Percentiles rank a stretch among this genome's conserved stretches.
Evolutionary conservation across 345 rosid species (phyloP).

Genomic region (Lepidium sativum): DNA sequence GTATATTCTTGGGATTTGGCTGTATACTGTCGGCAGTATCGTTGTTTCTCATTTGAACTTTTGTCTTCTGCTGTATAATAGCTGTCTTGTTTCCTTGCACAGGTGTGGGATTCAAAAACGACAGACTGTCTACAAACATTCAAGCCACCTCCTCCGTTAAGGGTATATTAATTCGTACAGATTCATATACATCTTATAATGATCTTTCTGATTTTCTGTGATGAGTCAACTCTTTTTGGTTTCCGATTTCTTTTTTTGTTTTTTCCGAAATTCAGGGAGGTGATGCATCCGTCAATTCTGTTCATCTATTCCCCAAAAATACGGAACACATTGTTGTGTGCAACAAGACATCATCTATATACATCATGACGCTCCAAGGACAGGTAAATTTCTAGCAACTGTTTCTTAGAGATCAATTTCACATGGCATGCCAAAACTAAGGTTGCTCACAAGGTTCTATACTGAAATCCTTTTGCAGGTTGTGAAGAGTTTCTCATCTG

Average conservation of each 20-base stretch:
- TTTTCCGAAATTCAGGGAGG: slow-evolving; percentile 53
- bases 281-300: slow-evolving; percentile 97
- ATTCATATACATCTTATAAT: slow-evolving; percentile 7
- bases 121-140: slow-evolving; percentile 92
- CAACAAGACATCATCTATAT: slow-evolving; percentile 84
- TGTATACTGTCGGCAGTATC: neutral
- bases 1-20: neutral
- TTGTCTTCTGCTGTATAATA: slow-evolving; percentile 3
- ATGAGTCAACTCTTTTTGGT: slow-evolving; percentile 9
- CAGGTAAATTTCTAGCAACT: slow-evolving; percentile 45
- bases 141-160: slow-evolving; percentile 86
- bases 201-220: neutral
- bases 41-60: neutral
- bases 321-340: slow-evolving; percentile 85
- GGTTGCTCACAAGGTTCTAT: slow-evolving; percentile 10
- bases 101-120: slow-evolving; percentile 97
- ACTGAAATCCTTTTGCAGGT: slow-evolving; percentile 40
- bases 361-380: slow-evolving; percentile 96
- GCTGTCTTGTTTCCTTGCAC: slow-evolving; percentile 6
- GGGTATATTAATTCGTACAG: slow-evolving; percentile 40
- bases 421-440: slow-evolving; percentile 1
- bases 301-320: slow-evolving; percentile 84
- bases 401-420: neutral
- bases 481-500: slow-evolving; percentile 96
- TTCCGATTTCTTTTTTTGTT: slow-evolving; percentile 3